Base-by-base conservation (phyloP, 106 monocot species). In the Allium fistulosum region DNA sequence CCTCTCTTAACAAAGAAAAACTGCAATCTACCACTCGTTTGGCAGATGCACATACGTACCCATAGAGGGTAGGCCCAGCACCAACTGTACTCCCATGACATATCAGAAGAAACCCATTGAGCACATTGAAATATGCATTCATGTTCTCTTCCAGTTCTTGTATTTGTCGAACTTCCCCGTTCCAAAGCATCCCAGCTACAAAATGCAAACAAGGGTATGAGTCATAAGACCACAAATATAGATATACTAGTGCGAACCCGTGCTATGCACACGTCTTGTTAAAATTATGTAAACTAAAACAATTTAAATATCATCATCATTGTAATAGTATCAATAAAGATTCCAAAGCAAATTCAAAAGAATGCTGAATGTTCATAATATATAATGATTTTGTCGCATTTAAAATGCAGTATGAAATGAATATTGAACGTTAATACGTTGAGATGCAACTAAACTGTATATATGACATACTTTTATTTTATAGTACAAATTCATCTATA, bases 161-260 rank as follows among this genome's bases (percentile, higher is more conserved):
- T 2, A 74, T 75, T 73, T 97, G 77, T 63, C 86, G 81, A 55
- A 71, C 27, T 60, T 80, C 88, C 68, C 82, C 88, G 59, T 76
- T 75, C 83, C 86, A 97, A 62, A 97, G 80, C 84, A 92, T 88
- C 67, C 92, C 96, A 84, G 83, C 96, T 97, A 83, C 46, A 83
- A 1, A 51, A 50, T 57, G 62, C 26, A 61, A 14, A 58, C 4
- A 63, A 10, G 11, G 22, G 27, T 10, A 28, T 27, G 12, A 11
- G 45, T 14, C 12, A 12, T 10, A 61, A 61, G 1, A 28, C 45
- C 26, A 28, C 11, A 28, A 27, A 61, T 11, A 6, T 8, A 28
- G 10, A 37, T 37, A 37, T 37, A 37, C 37, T 37, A 37, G 37
- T 37, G 37, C 5, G 2, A 1, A 37, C 37, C 5, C 37, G 37